A percentile compares a stretch with the other conserved stretches of the same genome.
Evolutionary conservation across 1,284 basidiomycete genomes (phyloP).

Genomic region (Puccinia triticina): DNA sequence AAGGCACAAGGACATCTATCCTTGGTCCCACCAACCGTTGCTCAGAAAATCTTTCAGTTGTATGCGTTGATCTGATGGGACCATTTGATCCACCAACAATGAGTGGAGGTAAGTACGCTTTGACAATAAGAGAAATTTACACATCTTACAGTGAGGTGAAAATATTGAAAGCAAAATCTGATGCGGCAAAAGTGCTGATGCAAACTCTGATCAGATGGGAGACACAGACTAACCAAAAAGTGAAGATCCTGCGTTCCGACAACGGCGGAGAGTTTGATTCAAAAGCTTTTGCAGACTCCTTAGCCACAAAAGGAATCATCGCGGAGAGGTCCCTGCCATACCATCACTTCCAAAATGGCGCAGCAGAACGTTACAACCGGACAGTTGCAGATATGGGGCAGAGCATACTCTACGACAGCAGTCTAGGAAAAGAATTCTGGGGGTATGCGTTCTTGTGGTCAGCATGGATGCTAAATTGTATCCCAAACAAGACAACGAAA

Average conservation of each 20-base stretch:
- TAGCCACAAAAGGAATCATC: constrained; percentile 12
- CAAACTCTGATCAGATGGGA: background rate
- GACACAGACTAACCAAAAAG: background rate
- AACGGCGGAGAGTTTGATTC: constrained; percentile 8
- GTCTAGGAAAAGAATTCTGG: constrained; percentile 29
- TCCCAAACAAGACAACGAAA: background rate
- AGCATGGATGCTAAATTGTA: background rate
- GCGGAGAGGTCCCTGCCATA: constrained; percentile 5
- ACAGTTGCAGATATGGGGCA: constrained; percentile 31
- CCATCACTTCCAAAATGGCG: constrained; percentile 49
- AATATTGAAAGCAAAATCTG: constrained; percentile 8
- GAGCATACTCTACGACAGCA: background rate
- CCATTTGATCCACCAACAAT: background rate
- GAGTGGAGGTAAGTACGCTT: background rate
- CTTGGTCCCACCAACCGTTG: background rate
- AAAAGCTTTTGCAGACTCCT: background rate
- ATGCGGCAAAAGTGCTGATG: background rate
- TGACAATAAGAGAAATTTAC: background rate
- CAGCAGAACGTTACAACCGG: constrained; percentile 32
- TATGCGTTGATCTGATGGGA: constrained; percentile 2
- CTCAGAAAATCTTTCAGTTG: background rate
- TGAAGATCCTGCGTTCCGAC: constrained; percentile 33
- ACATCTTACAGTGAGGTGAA: background rate
- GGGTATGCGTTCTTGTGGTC: constrained; percentile 17
- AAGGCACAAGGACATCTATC: background rate